These are phyloP conservation scores for Acanthamoeba triangularis DNA, from an alignment of 208 protist genomes.

Conservation along the genomic window DNA sequence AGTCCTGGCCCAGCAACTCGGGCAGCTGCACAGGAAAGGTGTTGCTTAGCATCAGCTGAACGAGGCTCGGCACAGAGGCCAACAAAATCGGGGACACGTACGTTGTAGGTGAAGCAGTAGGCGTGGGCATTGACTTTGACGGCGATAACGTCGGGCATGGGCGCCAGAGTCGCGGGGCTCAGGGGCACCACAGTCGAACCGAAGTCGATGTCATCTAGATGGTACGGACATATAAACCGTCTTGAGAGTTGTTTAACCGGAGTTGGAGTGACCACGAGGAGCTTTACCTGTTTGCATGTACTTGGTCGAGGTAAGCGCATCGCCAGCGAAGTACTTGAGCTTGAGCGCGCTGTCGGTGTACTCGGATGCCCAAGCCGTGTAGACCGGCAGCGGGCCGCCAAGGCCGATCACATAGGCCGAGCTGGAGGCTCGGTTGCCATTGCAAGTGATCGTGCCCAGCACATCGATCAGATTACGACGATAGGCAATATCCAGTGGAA, in stretches of 20 bases:
- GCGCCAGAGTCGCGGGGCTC: neutral
- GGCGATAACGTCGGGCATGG: slow-evolving; percentile 2
- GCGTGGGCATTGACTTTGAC: slow-evolving; percentile 4
- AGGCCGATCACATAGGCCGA: neutral
- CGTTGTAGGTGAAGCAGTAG: slow-evolving; percentile 25
- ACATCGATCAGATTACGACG: neutral
- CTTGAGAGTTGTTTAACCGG: neutral
- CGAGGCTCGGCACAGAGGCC: neutral
- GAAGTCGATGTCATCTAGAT: neutral
- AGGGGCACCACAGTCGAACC: neutral
- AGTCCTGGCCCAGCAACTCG: neutral
- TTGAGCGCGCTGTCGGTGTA: neutral
- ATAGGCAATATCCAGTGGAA: neutral
- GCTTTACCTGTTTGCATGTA: neutral
- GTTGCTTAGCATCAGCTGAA: neutral
- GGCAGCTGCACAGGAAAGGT: neutral
- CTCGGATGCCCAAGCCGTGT: neutral
- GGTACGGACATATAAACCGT: neutral
- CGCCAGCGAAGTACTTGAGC: slow-evolving; percentile 18
- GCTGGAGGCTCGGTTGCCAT: neutral
- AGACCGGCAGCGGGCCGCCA: neutral
- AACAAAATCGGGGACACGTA: neutral
- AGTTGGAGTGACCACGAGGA: neutral
- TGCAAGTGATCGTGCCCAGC: neutral
- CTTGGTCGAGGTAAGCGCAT: neutral